phyloP scores from a whole-genome alignment of 495 filamentous ascomycete species.

The Margaritispora aquatica region DNA sequence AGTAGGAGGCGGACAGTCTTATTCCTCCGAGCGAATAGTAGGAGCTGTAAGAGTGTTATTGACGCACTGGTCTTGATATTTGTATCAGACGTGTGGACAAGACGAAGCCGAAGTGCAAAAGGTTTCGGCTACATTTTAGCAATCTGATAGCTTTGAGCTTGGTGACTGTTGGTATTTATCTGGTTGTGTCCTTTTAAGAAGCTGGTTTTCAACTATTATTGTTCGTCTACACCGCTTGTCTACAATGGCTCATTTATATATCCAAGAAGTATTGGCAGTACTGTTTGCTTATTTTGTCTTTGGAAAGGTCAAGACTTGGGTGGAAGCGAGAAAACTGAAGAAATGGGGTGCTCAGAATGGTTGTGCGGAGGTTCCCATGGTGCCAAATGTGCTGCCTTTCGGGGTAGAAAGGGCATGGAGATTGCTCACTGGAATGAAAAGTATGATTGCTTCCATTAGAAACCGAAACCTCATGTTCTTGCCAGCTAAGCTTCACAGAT shows the following conservation, averaged over 20 bases:
- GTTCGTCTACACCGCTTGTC: not conserved
- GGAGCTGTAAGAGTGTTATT: too few species aligned
- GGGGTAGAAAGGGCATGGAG: constrained; percentile 12
- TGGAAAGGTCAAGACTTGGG: constrained; percentile 2
- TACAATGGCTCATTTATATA: constrained; percentile 5
- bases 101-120: too few species aligned
- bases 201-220: not conserved
- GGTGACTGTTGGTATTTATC: too few species aligned
- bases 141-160: too few species aligned
- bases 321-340: constrained; percentile 10
- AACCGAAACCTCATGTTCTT: not conserved
- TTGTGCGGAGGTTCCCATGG: constrained; percentile 1
- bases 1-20: too few species aligned
- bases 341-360: constrained; percentile 10
- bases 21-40: too few species aligned
- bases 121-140: too few species aligned
- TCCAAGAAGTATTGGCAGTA: constrained; percentile 1
- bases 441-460: constrained; percentile 2
- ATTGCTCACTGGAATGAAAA: constrained; percentile 1
- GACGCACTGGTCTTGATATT: too few species aligned
- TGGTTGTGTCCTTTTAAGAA: too few species aligned
- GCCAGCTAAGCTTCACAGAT: constrained; percentile 3
- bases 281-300: constrained; percentile 7
- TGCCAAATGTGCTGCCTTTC: constrained; percentile 13
- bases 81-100: too few species aligned